Percentiles rank a stretch among this genome's conserved stretches.
Conservation (phyloP, 164 flowering plant genomes). For the Litsea cubeba region DNA sequence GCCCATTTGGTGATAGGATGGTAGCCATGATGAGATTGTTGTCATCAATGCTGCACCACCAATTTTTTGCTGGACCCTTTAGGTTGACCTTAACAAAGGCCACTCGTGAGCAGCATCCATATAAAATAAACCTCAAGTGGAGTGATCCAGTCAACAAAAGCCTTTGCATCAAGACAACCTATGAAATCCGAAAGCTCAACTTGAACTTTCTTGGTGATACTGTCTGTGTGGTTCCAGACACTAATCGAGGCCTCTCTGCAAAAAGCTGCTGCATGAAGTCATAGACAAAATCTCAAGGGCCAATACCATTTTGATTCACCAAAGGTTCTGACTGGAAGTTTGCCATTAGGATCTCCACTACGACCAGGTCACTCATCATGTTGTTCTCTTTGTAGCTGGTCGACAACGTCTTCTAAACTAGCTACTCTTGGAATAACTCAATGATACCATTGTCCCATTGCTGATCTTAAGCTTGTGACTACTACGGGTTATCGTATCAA, state of each 20-base stretch:
- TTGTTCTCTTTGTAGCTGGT: neutral
- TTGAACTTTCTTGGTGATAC: neutral
- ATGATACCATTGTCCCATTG: neutral
- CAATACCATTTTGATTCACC: neutral
- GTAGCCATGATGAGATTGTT: neutral
- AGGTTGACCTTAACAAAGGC: conserved; percentile 1
- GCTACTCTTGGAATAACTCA: neutral
- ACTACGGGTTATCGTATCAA: neutral
- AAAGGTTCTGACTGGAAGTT: neutral
- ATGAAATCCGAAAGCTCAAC: neutral
- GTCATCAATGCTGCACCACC: neutral
- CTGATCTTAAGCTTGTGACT: neutral
- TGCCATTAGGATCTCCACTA: neutral
- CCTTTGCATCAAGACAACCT: neutral
- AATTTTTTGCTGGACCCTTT: neutral
- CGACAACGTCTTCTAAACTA: neutral
- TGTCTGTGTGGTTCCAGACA: neutral
- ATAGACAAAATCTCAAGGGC: neutral
- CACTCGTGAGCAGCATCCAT: neutral
- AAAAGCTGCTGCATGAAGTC: neutral
- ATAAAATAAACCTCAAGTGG: neutral
- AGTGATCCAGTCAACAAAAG: neutral
- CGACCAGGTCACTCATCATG: neutral
- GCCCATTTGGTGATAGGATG: neutral
- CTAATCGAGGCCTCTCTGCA: neutral